These are phyloP conservation scores for Craterostigma plantagineum DNA, from an alignment of 257 asterid species.

Conservation along the genomic window DNA sequence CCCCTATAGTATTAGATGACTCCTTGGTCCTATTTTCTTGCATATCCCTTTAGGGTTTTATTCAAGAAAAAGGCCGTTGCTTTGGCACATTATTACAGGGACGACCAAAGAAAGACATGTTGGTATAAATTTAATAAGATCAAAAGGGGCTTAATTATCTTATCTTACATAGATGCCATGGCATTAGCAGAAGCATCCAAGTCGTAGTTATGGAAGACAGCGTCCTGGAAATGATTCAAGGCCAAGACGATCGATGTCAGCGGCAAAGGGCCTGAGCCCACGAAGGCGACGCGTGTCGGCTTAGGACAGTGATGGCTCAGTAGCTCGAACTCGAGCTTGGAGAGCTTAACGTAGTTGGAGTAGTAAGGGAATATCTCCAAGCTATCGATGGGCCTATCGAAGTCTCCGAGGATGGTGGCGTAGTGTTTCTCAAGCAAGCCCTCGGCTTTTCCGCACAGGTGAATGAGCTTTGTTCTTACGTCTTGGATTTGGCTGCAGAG, in stretches of 20 bases:
- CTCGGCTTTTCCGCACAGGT: constrained; percentile 61
- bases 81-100: too few relatives aligned
- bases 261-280: constrained; percentile 91
- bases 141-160: too few relatives aligned
- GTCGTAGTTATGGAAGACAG: constrained; percentile 62
- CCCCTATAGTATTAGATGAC: too few relatives aligned
- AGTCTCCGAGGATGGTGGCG: constrained; percentile 32
- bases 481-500: constrained; percentile 40
- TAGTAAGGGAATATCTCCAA: constrained; percentile 53
- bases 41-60: too few relatives aligned
- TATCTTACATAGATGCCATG: constrained; percentile 19
- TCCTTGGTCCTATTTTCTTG: too few relatives aligned
- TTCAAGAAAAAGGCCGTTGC: too few relatives aligned
- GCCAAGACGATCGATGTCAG: constrained; percentile 78
- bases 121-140: too few relatives aligned
- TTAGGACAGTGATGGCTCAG: constrained; percentile 19
- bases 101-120: too few relatives aligned
- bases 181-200: constrained; percentile 45
- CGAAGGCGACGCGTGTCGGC: constrained; percentile 37
- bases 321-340: constrained; percentile 44
- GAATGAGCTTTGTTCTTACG: constrained; percentile 41
- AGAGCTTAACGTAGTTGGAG: constrained; percentile 58
- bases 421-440: constrained; percentile 53
- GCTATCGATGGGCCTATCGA: constrained; percentile 37
- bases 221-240: constrained; percentile 25